Conservation (phyloP, 2,329 filamentous ascomycete genomes). For the Dactylellina sp. region DNA sequence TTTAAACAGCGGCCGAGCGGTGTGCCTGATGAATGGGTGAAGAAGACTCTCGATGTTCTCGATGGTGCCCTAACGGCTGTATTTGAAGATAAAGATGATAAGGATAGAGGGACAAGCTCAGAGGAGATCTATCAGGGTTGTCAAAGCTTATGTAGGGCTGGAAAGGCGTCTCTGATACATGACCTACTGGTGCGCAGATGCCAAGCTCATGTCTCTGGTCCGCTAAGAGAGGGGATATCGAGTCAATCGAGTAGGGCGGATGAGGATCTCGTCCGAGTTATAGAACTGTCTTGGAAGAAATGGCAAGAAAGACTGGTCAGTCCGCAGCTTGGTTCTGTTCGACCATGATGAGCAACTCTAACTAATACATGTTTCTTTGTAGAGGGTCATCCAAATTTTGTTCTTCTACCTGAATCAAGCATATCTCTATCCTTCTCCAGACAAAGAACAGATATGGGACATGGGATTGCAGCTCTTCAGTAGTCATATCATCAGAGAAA, state of each 20-base stretch:
- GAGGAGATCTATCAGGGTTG: slow-evolving; percentile 91
- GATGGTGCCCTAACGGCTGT: slow-evolving; percentile 78
- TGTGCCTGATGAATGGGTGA: slow-evolving; percentile 81
- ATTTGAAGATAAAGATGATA: slow-evolving; percentile 72
- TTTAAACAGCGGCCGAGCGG: slow-evolving; percentile 74
- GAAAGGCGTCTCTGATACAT: slow-evolving; percentile 76
- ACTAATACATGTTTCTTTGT: slow-evolving; percentile 45
- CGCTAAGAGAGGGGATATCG: slow-evolving; percentile 71
- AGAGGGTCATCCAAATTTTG: slow-evolving; percentile 83
- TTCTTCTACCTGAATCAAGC: slow-evolving; percentile 96
- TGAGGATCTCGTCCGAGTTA: slow-evolving; percentile 73
- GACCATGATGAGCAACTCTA: neutral
- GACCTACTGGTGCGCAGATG: slow-evolving; percentile 75
- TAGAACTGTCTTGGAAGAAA: slow-evolving; percentile 75
- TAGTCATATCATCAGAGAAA: slow-evolving; percentile 70
- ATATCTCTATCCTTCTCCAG: slow-evolving; percentile 80
- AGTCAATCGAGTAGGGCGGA: slow-evolving; percentile 69
- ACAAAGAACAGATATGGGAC: slow-evolving; percentile 77
- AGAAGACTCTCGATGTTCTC: slow-evolving; percentile 79
- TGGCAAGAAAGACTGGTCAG: slow-evolving; percentile 83
- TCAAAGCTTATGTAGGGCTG: slow-evolving; percentile 88
- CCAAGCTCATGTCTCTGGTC: slow-evolving; percentile 71
- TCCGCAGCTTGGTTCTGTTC: neutral
- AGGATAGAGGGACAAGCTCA: slow-evolving; percentile 76
- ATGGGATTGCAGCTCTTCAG: slow-evolving; percentile 83